Evolutionary conservation across 345 rosid genomes (phyloP).

Genomic region (Stellera chamaejasme): DNA sequence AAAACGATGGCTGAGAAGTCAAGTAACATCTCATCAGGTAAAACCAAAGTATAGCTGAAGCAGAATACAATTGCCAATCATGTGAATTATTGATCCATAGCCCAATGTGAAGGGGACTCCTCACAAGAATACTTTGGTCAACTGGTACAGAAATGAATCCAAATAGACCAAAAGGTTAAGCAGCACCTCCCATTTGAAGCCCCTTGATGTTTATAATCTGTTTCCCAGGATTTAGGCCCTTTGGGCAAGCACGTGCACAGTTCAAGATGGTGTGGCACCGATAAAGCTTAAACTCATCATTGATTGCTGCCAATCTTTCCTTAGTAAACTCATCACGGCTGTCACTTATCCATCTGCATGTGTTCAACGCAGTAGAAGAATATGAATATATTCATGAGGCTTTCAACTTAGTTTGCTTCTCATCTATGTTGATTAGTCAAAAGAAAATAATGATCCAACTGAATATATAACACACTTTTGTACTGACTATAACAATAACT

Average conservation of each 20-base stretch:
- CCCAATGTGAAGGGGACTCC: slow-evolving; percentile 7
- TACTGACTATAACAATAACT: too few relatives aligned
- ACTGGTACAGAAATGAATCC: slow-evolving; percentile 9
- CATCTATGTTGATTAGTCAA: too few relatives aligned
- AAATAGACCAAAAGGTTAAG: slow-evolving; percentile 2
- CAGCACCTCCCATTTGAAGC: slow-evolving; percentile 35
- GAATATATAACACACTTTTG: too few relatives aligned
- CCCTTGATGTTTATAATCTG: slow-evolving; percentile 78
- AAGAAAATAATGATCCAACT: too few relatives aligned
- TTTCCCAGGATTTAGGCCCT: slow-evolving; percentile 95
- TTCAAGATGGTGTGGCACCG: slow-evolving; percentile 95
- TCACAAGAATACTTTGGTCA: slow-evolving; percentile 7
- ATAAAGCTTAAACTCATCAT: slow-evolving; percentile 89
- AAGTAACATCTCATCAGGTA: too few relatives aligned
- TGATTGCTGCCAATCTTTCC: slow-evolving; percentile 79
- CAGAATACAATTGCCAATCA: slow-evolving; percentile 10
- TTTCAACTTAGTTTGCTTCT: too few relatives aligned
- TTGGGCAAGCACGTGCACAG: slow-evolving; percentile 97
- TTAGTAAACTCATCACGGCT: slow-evolving; percentile 90
- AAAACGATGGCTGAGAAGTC: too few relatives aligned
- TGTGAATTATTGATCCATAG: slow-evolving; percentile 11
- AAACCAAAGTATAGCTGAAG: slow-evolving; percentile 11
- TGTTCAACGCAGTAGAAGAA: neutral
- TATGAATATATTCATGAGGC: too few relatives aligned
- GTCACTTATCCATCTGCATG: slow-evolving; percentile 89